Base-by-base conservation (phyloP, 169 alveolate species). In the Besnoitia besnoiti region DNA sequence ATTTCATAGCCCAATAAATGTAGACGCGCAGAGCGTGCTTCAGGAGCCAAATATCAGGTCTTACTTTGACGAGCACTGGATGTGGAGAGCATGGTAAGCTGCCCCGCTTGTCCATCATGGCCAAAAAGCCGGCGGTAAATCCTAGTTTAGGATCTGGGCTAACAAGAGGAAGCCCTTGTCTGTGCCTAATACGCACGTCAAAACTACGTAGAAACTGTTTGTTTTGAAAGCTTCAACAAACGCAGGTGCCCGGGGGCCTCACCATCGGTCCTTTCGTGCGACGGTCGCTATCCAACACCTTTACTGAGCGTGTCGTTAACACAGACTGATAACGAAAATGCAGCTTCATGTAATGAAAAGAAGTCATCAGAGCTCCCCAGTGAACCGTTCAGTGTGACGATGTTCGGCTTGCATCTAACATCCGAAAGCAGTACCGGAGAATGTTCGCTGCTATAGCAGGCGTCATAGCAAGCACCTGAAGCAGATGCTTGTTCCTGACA, bases 101-200 rank as follows among this genome's bases (percentile, higher is more conserved):
- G 0, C 97, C 97, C 55, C 94, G 96, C 30, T 93, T 75, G 93
- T 95, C 96, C 97, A 97, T 92, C 99, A 97, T 97, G 91, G 97
- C 94, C 79, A 97, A 87, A 96, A 97, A 97, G 91, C 97, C 96
- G 89, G 96, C 97, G 47, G 96, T 94, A 73, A 55, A 82, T 0
- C 92, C 92, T 39, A 85, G 82, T 0, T 62, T 37, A 79, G 93
- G 95, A 30, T 94, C 94, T 5, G 99, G 98, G 49, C 84, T 92
- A 5, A 96, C 96, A 55, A 97, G 90, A 24, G 98, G 97, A 2
- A 95, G 94, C 5, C 99, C 99, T 16, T 96, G 80, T 73, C 97
- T 94, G 92, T 96, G 98, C 89, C 98, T 94, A 94, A 95, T 37
- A 96, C 96, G 61, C 92, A 39, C 51, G 3, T 39, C 47, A 16